Conservation (phyloP, 495 filamentous ascomycete genomes). For the Penicillium simplicissimum region DNA sequence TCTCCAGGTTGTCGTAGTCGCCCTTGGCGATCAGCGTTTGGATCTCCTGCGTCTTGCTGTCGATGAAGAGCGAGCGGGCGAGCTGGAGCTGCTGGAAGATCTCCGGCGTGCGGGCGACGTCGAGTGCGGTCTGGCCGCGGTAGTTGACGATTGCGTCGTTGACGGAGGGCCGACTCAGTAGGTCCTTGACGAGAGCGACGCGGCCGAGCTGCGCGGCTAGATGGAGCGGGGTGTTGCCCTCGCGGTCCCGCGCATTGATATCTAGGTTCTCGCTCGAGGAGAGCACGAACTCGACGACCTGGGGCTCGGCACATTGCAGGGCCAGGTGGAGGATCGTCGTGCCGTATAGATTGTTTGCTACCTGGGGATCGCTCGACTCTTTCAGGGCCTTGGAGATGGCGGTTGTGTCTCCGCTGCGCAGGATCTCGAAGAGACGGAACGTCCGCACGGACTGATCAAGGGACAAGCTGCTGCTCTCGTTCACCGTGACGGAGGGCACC, state of each 20-base stretch:
- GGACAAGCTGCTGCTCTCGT: conserved; percentile 47
- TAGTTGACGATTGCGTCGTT: conserved; percentile 93
- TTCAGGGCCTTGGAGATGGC: conserved; percentile 87
- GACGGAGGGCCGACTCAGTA: conserved; percentile 76
- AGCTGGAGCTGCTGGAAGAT: conserved; percentile 96
- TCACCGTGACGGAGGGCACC: conserved; percentile 33
- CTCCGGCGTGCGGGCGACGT: conserved; percentile 85
- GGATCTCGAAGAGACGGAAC: conserved; percentile 89
- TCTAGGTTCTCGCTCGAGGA: conserved; percentile 68
- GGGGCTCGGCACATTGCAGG: conserved; percentile 92
- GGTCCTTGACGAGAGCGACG: conserved; percentile 70
- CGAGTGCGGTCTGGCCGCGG: conserved; percentile 80
- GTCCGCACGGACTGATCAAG: conserved; percentile 94
- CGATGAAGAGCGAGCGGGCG: conserved; percentile 84
- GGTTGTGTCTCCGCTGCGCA: conserved; percentile 85
- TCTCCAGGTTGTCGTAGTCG: conserved; percentile 75
- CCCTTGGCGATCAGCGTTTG: conserved; percentile 69
- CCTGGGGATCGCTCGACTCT: conserved; percentile 57
- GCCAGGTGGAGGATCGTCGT: conserved; percentile 90
- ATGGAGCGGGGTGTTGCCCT: conserved; percentile 93
- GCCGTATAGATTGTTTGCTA: conserved; percentile 60
- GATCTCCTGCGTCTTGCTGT: conserved; percentile 78
- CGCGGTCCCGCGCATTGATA: conserved; percentile 85
- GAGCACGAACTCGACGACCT: conserved; percentile 94
- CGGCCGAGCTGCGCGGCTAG: conserved; percentile 82